Base-by-base conservation (phyloP, 2,329 filamentous ascomycete genomes). In the Pseudocercospora musae region DNA sequence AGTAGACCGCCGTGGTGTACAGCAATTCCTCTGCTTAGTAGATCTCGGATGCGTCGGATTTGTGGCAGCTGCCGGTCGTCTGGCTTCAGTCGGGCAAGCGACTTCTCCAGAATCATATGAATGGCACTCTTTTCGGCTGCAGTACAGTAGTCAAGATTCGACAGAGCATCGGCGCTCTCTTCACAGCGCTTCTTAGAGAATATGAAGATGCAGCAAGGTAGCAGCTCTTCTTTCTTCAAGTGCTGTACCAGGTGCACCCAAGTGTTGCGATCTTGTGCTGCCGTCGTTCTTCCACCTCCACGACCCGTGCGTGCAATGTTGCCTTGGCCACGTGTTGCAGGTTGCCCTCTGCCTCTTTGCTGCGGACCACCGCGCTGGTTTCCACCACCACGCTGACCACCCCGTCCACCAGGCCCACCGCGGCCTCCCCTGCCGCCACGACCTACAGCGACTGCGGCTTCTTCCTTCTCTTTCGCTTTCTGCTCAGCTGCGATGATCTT, bases 121-220 rank as follows among this genome's bases (percentile, higher is more conserved):
- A 96, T 96, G 50, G 91, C 89, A 70, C 95, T 99, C 83, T 97
- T 98, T 78, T 99, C 95, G 2, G 88, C 85, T 0, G 93, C 92
- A 5, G 90, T 97, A 74, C 90, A 96, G 73, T 96, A 98, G 73
- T 99, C 95, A 68, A 96, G 89, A 72, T 97, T 98, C 65, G 91
- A 94, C 21, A 99, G 82, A 0, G 95, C 94, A 74, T 97, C 92
- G 0, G 95, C 95, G 74, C 98, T 99, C 74, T 98, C 92, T 76
- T 99, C 95, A 71, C 95, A 98, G 57, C 95, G 84, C 77, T 95
- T 96, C 80, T 98, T 99, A 2, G 95, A 99, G 77, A 99, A 99
- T 60, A 99, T 94, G 73, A 99, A 99, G 68, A 99, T 96, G 75
- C 94, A 98, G 8, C 90, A 92, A 0, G 95, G 95, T 3, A 99